phyloP scores from a whole-genome alignment of 78 protist genomes.

The Creolimax fragrantissima region DNA sequence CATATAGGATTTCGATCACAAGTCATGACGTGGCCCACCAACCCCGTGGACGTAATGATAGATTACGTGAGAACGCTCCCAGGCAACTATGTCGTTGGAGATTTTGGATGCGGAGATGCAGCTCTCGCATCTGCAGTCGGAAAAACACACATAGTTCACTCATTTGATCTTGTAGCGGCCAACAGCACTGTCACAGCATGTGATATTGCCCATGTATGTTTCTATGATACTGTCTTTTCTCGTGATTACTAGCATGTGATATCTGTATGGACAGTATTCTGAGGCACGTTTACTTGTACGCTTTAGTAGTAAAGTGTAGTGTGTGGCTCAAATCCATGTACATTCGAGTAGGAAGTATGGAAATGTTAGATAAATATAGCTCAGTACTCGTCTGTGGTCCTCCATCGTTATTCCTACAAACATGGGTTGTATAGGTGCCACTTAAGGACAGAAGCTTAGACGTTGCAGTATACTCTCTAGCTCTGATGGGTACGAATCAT shows the following conservation, averaged over 20 bases:
- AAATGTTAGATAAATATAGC: too few relatives aligned
- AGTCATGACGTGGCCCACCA: constrained; percentile 64
- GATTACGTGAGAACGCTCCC: neutral
- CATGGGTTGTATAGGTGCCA: too few relatives aligned
- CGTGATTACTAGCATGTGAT: too few relatives aligned
- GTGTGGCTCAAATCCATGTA: too few relatives aligned
- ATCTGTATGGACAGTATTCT: too few relatives aligned
- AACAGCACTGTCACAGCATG: constrained; percentile 66
- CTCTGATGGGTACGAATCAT: constrained; percentile 76
- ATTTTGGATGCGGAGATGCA: constrained; percentile 87
- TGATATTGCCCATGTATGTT: constrained; percentile 47
- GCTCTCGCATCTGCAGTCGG: constrained; percentile 17
- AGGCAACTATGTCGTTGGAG: constrained; percentile 43
- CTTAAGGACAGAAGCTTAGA: constrained; percentile 41
- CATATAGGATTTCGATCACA: constrained; percentile 59
- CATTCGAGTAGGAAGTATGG: too few relatives aligned
- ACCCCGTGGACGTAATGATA: constrained; percentile 61
- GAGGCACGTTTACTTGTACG: too few relatives aligned
- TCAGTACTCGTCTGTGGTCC: too few relatives aligned
- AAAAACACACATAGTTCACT: constrained; percentile 40
- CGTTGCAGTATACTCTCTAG: constrained; percentile 59
- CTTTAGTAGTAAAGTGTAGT: too few relatives aligned
- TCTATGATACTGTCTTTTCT: constrained; percentile 7
- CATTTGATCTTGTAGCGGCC: constrained; percentile 68
- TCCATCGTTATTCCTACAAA: too few relatives aligned